Evolutionary conservation across 192 early-diverging fungal species (phyloP).

Genomic region (Backusella sp.): DNA sequence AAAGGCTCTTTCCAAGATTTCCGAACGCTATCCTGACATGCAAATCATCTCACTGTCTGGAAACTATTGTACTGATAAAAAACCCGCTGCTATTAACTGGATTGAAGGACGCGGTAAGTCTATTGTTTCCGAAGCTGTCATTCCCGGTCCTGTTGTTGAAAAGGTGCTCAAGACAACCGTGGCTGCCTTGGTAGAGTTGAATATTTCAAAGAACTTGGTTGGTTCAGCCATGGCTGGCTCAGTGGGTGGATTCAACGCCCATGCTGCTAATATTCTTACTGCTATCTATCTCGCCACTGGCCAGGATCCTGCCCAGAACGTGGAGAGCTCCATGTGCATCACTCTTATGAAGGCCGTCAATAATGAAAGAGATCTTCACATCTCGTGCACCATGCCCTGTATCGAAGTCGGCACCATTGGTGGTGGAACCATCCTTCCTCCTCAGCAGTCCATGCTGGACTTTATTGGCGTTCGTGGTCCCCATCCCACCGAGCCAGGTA

Average conservation of each 20-base stretch:
- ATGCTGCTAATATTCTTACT: conserved; percentile 91
- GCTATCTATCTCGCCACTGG: conserved; percentile 90
- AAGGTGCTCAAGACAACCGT: conserved; percentile 89
- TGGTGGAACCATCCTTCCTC: conserved; percentile 81
- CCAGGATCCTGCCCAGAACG: conserved; percentile 96
- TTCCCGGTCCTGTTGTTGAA: conserved; percentile 75
- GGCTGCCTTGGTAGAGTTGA: conserved; percentile 71
- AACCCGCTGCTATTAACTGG: conserved; percentile 96
- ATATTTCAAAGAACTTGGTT: conserved; percentile 87
- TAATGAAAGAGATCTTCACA: conserved; percentile 73
- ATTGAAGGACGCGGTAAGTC: conserved; percentile 96
- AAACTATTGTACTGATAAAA: conserved; percentile 97
- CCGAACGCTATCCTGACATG: conserved; percentile 68
- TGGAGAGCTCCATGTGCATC: conserved; percentile 90
- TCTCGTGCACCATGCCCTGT: conserved; percentile 91
- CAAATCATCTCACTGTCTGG: conserved; percentile 80
- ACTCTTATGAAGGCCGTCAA: conserved; percentile 91
- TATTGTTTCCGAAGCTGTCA: conserved; percentile 81
- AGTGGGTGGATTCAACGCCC: conserved; percentile 91
- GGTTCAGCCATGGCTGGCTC: conserved; percentile 94
- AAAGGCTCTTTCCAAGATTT: conserved; percentile 66
- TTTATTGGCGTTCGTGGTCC: conserved; percentile 87
- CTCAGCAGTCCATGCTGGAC: conserved; percentile 86
- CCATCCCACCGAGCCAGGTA: conserved; percentile 72
- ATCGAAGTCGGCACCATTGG: conserved; percentile 95